Evolutionary conservation across 129 eudicot species (phyloP), one percentile per base, ranked within the genome.

Genomic region (Artemisia annua): DNA sequence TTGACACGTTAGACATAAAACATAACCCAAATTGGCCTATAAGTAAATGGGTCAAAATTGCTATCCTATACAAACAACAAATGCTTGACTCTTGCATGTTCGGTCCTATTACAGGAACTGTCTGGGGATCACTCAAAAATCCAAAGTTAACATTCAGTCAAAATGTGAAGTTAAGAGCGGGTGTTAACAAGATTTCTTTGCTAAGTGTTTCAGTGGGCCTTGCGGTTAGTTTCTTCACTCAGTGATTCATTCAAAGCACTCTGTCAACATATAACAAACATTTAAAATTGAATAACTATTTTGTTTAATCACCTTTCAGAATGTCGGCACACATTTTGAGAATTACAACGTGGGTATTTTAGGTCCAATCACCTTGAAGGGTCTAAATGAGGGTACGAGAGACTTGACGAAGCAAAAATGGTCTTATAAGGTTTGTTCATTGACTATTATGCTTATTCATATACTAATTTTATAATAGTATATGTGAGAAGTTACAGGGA

Each of bases 261-360:
- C 46, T 4, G 62, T 54, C 43, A 39, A 63, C 26, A 58, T 4
- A 66, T 18, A 63, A 20, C 20, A 20, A 43, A 5, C 13, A 48
- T 28, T 59, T 18, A 44, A 17, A 43, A 44, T 16, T 14, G 9
- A 39, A 54, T 52, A 66, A 57, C 3, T 50, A 18, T 66, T 75
- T 55, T 57, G 7, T 53, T 48, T 62, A 16, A 66, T 74, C 60
- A 50, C 10, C 46, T 39, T 68, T 71, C 87, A 93, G 98, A 93
- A 93, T 79, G 95, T 87, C 17, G 98, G 98, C 12, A 35, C 77
- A 50, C 98, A 89, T 79, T 93, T 74, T 67, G 98, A 93, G 90
- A 82, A 28, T 19, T 87, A 78, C 82, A 85, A 87, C 67, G 72
- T 88, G 16, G 96, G 98, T 50, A 85, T 93, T 63, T 92, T 93